Base-by-base conservation (phyloP, 2,329 filamentous ascomycete genomes). In the Fusarium multiceps region DNA sequence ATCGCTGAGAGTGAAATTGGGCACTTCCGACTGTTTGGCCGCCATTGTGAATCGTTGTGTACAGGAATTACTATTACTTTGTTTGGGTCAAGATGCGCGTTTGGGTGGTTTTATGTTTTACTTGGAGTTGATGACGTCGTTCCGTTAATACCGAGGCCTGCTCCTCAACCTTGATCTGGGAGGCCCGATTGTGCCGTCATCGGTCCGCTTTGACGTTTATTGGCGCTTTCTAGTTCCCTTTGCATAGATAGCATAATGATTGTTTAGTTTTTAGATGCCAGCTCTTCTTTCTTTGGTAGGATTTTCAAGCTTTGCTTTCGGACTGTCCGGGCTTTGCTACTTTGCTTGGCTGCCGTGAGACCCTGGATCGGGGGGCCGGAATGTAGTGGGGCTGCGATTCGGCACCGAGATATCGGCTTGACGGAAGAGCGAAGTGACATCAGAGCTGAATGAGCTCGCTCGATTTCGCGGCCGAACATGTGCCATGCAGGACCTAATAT, bases 1-100 rank as follows among this genome's bases (percentile, higher is more conserved):
- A 68, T 86, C 84, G 64, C 74, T 63, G 6, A 75, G 49, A 34
- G 76, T 75, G 59, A 86, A 86, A 59, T 75, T 77, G 47, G 80
- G 83, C 21, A 82, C 71, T 54, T 81, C 77, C 20, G 74, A 71
- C 42, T 63, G 72, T 55, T 75, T 74, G 16, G 64, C 51, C 45
- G 67, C 63, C 74, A 75, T 75, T 20, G 40, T 74, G 58, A 53
- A 57, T 12, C 30, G 20, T 27, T 34, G 0, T 8, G 25, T 49
- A 18, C 49, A 49, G 18, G 23, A 30, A 62, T 63, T 59, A 27
- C 60, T 65, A 20, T 21, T 27, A 50, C 43, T 47, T 56, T 42
- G 8, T 48, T 40, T 16, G 2, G 46, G 27, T 16, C 8, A 4
- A 27, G 20, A 34, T 66, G 34, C 55, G 55, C 30, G 58, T 64